phyloP scores from a whole-genome alignment of 805 yeast genomes.

The Kuraishia hungarica region DNA sequence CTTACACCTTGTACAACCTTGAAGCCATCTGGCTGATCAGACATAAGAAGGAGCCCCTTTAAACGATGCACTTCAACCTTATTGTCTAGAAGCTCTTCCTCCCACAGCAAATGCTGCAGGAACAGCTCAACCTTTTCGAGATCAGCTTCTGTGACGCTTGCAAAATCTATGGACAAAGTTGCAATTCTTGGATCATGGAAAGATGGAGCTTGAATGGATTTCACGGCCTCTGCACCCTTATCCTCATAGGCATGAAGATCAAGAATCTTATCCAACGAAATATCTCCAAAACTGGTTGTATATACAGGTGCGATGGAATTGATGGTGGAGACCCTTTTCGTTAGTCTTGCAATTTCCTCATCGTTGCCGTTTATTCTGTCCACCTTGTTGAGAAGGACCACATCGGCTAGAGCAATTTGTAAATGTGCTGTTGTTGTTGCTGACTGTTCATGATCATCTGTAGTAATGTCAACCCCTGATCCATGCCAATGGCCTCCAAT shows the following conservation, averaged over 20 bases:
- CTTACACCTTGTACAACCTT: constrained; percentile 86
- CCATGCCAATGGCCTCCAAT: constrained; percentile 65
- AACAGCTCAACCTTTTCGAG: constrained; percentile 46
- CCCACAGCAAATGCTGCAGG: constrained; percentile 76
- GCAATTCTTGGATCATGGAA: constrained; percentile 46
- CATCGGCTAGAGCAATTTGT: constrained; percentile 88
- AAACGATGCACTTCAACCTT: constrained; percentile 68
- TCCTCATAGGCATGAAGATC: constrained; percentile 74
- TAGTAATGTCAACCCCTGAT: constrained; percentile 17
- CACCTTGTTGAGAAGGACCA: constrained; percentile 67
- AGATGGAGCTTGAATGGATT: constrained; percentile 2
- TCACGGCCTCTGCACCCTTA: constrained; percentile 16
- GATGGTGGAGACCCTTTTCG: constrained; percentile 37
- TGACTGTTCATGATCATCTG: constrained; percentile 22
- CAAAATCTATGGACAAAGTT: constrained; percentile 43
- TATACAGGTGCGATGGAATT: constrained; percentile 63
- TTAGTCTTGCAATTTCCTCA: constrained; percentile 20
- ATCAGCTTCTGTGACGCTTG: constrained; percentile 22
- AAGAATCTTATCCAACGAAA: constrained; percentile 56
- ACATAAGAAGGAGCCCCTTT: constrained; percentile 63
- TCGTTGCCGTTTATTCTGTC: constrained; percentile 37
- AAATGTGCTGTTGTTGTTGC: constrained; percentile 67
- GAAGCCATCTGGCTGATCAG: constrained; percentile 22
- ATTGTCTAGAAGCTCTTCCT: constrained; percentile 23
- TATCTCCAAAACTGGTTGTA: constrained; percentile 66